phyloP scores from a whole-genome alignment of 2,329 filamentous ascomycete species.

The Pseudogymnoascus destructans region DNA sequence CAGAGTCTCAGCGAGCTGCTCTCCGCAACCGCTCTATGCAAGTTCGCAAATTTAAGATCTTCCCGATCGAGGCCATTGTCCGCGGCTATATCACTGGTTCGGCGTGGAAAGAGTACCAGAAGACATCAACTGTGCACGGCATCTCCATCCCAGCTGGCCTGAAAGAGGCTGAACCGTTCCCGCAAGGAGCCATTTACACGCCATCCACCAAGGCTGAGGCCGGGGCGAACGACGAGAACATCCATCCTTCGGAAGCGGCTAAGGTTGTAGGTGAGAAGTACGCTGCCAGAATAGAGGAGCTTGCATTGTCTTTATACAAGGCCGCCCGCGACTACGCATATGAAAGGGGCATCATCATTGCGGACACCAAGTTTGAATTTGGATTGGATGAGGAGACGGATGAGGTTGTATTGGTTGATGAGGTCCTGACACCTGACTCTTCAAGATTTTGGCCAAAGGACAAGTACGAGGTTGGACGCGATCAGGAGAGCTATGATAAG shows the following conservation, averaged over 20 bases:
- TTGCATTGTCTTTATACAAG: conserved; percentile 47
- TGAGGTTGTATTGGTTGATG: conserved; percentile 56
- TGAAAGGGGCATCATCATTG: conserved; percentile 53
- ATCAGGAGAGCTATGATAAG: conserved; percentile 83
- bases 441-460: conserved; percentile 78
- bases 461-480: conserved; percentile 56
- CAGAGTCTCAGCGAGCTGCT: conserved; percentile 29
- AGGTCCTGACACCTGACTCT: conserved; percentile 65
- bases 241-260: conserved; percentile 42
- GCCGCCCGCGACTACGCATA: conserved; percentile 40
- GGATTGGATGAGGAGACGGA: conserved; percentile 45
- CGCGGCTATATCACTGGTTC: conserved; percentile 63
- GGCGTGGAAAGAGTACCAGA: conserved; percentile 56
- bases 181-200: conserved; percentile 48
- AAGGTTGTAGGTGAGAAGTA: conserved; percentile 39
- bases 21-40: conserved; percentile 48
- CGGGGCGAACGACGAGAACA: conserved; percentile 58
- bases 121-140: conserved; percentile 50
- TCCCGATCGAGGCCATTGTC: conserved; percentile 59
- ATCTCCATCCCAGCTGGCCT: conserved; percentile 45
- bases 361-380: conserved; percentile 66
- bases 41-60: conserved; percentile 48
- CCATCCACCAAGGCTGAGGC: conserved; percentile 55
- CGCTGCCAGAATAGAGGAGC: conserved; percentile 44
- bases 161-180: conserved; percentile 47